These are phyloP conservation scores for Mallotus nudiflorus DNA, from an alignment of 345 rosid genomes.

Conservation along the genomic window DNA sequence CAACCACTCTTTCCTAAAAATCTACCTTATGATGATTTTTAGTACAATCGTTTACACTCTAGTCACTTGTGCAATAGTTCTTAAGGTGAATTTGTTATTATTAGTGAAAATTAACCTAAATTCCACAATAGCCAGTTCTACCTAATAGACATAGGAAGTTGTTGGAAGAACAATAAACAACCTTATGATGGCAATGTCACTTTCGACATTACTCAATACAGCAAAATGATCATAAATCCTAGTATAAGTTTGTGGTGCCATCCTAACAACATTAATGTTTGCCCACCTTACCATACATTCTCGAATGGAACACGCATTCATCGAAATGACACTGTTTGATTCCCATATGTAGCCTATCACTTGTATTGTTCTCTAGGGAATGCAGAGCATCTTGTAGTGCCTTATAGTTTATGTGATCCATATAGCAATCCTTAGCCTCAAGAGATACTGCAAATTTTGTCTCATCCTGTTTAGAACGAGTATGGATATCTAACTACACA, in stretches of 20 bases:
- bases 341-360: constrained; percentile 28
- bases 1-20: too few relatives aligned
- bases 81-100: too few relatives aligned
- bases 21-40: too few relatives aligned
- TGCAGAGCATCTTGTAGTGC: constrained; percentile 16
- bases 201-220: constrained; percentile 26
- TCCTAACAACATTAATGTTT: constrained; percentile 17
- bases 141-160: constrained; percentile 31
- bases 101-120: too few relatives aligned
- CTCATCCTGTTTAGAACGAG: constrained; percentile 33
- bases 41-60: too few relatives aligned
- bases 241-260: constrained; percentile 26
- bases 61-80: too few relatives aligned
- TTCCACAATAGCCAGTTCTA: constrained; percentile 31
- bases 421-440: constrained; percentile 34
- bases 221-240: constrained; percentile 31
- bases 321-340: constrained; percentile 25
- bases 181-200: constrained; percentile 30
- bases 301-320: constrained; percentile 20
- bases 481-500: constrained; percentile 29
- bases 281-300: constrained; percentile 33
- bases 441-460: constrained; percentile 28
- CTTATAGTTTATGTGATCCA: constrained; percentile 31
- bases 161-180: constrained; percentile 34
- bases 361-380: constrained; percentile 28